A percentile compares a stretch with the other conserved stretches of the same genome.
phyloP scores from a whole-genome alignment of 73 alveolate genomes.

The Breviolum minutum region DNA sequence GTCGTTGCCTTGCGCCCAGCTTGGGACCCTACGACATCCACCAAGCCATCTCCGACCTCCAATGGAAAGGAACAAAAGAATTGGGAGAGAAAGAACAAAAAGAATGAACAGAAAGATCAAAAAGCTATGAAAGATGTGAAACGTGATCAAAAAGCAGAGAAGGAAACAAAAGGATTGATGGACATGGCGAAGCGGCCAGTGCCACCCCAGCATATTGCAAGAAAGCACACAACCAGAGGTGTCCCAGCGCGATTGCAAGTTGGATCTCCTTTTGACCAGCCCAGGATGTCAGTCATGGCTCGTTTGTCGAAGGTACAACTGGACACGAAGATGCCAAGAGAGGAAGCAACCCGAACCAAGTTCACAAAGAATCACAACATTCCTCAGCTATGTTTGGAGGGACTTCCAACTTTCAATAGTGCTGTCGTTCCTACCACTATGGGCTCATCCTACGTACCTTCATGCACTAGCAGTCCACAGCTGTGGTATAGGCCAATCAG shows the following conservation, averaged over 20 bases:
- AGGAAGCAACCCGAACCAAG: not conserved
- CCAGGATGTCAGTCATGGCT: constrained; percentile 43
- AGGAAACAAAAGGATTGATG: too few relatives aligned
- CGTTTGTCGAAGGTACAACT: not conserved
- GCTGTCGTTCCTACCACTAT: constrained; percentile 13
- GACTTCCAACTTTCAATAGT: not conserved
- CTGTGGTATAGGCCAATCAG: constrained; percentile 22
- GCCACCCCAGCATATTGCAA: too few relatives aligned
- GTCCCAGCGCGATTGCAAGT: not conserved
- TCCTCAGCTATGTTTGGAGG: constrained; percentile 32
- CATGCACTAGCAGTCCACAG: constrained; percentile 36
- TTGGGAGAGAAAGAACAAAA: not conserved
- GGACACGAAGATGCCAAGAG: not conserved
- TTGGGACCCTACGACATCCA: not conserved
- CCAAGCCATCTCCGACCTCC: not conserved
- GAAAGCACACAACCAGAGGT: not conserved
- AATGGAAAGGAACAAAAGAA: not conserved
- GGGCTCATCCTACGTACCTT: constrained; percentile 38
- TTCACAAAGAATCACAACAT: not conserved
- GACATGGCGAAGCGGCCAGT: too few relatives aligned
- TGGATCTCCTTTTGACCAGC: constrained; percentile 47
- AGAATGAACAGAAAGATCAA: not conserved
- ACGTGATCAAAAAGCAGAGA: too few relatives aligned
- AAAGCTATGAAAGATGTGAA: too few relatives aligned
- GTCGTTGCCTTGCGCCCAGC: too few relatives aligned